Conservation (phyloP, 1,284 basidiomycete genomes). For the Microbotryomycetes sp. region DNA sequence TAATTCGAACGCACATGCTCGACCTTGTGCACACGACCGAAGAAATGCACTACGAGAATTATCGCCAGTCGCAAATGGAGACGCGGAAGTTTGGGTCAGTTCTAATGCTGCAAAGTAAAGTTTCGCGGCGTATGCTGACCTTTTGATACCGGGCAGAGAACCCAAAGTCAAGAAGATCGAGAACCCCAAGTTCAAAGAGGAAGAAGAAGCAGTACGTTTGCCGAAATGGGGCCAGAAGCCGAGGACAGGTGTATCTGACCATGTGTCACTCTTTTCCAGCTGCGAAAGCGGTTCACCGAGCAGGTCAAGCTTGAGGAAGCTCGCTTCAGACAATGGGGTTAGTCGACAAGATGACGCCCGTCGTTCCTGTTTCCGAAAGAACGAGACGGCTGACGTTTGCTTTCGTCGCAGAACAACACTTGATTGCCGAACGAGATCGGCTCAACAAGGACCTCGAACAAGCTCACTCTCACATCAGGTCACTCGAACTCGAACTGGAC, state of each 20-base stretch:
- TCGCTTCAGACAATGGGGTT: constrained; percentile 98
- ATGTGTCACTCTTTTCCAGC: constrained; percentile 33
- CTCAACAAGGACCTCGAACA: constrained; percentile 94
- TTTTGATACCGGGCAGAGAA: constrained; percentile 50
- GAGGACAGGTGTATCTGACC: too few species aligned
- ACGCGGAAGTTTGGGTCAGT: constrained; percentile 78
- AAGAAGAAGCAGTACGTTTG: constrained; percentile 69
- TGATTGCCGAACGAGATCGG: constrained; percentile 90
- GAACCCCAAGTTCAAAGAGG: constrained; percentile 99
- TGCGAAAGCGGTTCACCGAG: constrained; percentile 96
- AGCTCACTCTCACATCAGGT: constrained; percentile 58
- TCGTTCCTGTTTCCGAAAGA: background rate
- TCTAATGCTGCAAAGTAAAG: background rate
- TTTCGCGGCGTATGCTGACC: background rate
- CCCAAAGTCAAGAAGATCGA: constrained; percentile 98
- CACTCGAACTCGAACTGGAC: constrained; percentile 34
- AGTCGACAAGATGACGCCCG: constrained; percentile 40
- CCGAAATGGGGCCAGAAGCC: too few species aligned
- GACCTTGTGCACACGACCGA: constrained; percentile 95
- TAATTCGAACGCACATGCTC: constrained; percentile 98
- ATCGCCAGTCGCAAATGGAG: constrained; percentile 98
- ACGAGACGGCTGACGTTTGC: too few species aligned
- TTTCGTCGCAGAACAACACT: constrained; percentile 52
- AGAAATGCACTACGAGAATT: constrained; percentile 95
- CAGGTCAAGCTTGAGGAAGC: constrained; percentile 99